Evolutionary conservation across 352 stramenopile species (phyloP).

Genomic region (Pythium chondricola): DNA sequence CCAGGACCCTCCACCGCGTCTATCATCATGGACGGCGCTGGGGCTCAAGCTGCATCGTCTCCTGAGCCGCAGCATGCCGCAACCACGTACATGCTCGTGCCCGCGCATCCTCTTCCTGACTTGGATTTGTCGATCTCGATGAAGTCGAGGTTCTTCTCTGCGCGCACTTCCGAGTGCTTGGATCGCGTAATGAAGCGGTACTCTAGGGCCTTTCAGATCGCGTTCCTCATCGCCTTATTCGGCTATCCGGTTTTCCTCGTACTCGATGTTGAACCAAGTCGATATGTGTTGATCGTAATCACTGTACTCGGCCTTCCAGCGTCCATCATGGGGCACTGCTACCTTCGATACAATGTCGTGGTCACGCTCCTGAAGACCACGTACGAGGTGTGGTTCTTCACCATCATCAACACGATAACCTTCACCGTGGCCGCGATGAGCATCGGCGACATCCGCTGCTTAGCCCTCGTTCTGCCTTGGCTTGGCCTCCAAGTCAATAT

Average conservation of each 20-base stretch:
- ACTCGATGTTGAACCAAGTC: not conserved
- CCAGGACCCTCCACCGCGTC: too few relatives aligned
- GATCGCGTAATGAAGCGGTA: not conserved
- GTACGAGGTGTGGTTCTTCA: slow-evolving; percentile 8
- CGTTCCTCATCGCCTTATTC: not conserved
- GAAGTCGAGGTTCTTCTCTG: not conserved
- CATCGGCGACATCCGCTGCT: not conserved
- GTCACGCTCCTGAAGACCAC: not conserved
- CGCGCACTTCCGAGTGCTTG: not conserved
- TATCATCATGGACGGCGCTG: too few relatives aligned
- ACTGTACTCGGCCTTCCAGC: not conserved
- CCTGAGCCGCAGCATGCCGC: too few relatives aligned
- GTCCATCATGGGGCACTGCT: not conserved
- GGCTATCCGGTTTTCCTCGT: not conserved
- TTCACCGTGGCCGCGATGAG: not conserved
- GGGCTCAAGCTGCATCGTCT: too few relatives aligned
- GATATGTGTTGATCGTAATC: not conserved
- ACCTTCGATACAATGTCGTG: slow-evolving; percentile 3
- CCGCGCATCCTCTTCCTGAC: not conserved
- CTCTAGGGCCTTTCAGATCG: slow-evolving; percentile 30
- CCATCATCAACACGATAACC: not conserved
- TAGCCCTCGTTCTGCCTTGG: not conserved
- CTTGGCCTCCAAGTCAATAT: slow-evolving; percentile 3
- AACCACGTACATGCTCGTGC: not conserved
- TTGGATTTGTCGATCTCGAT: slow-evolving; percentile 2